Base-by-base conservation (phyloP, 2,329 filamentous ascomycete genomes). In the Cercospora sp. region DNA sequence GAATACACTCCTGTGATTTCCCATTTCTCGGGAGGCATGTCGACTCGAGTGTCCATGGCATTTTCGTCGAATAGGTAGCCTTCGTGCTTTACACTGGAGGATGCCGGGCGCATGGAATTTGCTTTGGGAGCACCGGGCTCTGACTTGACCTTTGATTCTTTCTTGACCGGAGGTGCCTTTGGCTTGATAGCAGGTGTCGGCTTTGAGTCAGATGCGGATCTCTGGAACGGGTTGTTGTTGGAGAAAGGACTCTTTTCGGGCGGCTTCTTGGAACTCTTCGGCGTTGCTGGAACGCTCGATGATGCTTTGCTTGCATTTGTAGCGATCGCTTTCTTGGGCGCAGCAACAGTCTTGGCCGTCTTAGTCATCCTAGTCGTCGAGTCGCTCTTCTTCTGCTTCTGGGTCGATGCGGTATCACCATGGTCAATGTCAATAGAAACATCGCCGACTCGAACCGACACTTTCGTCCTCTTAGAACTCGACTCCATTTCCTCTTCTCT, bases 1-100 rank as follows among this genome's bases (percentile, higher is more conserved):
- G 75, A 69, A 73, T 86, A 86, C 3, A 77, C 75, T 8, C 85
- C 84, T 60, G 84, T 85, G 13, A 86, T 71, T 2, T 70, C 72
- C 63, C 68, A 36, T 36, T 69, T 68, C n/a, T 53, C 45, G 33
- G 48, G 33, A 36, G 69, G 67, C 20, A 69, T 63, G 48, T 69
- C 60, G 45, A 69, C 63, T 23, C 63, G 58, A 20, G 72, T 70
- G 13, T 74, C 69, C 67, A 73, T 71, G 18, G 63, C 65, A 28
- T 74, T 69, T 6, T 68, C 66, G 31, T 71, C 62, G 58, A 70
- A 73, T 61, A 68, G 68, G 42, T 66, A 58, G 30, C 64, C 42
- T 60, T 71, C 60, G 23, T 59, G 40, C 48, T 74, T 65, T 40
- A 66, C 36, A 18, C 40, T n/a, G 12, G 66, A 59, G 12, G 65